phyloP scores from a whole-genome alignment of 2,329 filamentous ascomycete genomes.

The Pseudogymnoascus sp. region DNA sequence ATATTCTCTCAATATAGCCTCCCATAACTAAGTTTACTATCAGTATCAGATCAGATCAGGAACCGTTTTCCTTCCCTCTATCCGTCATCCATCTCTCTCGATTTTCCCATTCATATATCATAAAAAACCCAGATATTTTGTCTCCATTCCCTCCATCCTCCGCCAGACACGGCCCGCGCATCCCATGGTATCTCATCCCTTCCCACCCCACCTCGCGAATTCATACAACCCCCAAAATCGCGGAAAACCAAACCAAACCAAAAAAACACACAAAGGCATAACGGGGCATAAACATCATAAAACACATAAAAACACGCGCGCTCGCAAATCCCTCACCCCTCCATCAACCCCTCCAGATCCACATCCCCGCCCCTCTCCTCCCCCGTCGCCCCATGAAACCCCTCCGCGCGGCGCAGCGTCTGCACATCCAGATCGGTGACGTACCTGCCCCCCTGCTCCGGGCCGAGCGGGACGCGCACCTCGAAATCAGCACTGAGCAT shows the following conservation, averaged over 20 bases:
- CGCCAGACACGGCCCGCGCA: too few relatives aligned
- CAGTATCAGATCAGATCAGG: too few relatives aligned
- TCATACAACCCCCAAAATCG: background rate
- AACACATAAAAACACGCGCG: too few relatives aligned
- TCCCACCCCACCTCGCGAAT: too few relatives aligned
- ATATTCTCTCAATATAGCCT: too few relatives aligned
- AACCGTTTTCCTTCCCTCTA: too few relatives aligned
- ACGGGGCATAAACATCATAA: background rate
- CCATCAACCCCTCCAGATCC: conserved; percentile 52
- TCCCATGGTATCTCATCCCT: too few relatives aligned
- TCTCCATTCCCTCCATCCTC: too few relatives aligned
- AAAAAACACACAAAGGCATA: background rate
- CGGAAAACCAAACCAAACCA: background rate
- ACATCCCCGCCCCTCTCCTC: conserved; percentile 78
- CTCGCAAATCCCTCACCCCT: conserved; percentile 25
- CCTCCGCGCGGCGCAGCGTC: conserved; percentile 80
- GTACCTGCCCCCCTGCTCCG: conserved; percentile 49
- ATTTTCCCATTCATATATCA: too few relatives aligned
- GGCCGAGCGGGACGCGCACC: conserved; percentile 75
- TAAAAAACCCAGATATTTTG: too few relatives aligned
- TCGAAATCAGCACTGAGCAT: conserved; percentile 95
- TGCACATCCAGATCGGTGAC: conserved; percentile 90
- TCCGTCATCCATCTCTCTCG: too few relatives aligned
- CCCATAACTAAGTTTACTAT: too few relatives aligned
- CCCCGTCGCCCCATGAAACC: conserved; percentile 67